Base-by-base conservation (phyloP, 2,329 filamentous ascomycete species). In the Nemania serpens region DNA sequence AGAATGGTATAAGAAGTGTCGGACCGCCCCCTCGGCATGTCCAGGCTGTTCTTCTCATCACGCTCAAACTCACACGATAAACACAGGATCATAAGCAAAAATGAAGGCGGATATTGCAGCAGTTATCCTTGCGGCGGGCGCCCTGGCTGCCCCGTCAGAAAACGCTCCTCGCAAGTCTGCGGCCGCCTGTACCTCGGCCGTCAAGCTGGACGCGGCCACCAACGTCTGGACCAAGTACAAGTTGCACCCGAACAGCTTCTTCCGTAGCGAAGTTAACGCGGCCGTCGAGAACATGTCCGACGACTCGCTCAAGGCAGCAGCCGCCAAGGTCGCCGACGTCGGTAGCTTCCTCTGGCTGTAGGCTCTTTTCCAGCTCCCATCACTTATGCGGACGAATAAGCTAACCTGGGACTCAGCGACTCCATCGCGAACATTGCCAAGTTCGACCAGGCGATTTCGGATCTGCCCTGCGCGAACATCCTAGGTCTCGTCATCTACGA, bases 281-380 rank as follows among this genome's bases (percentile, higher is more conserved):
- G 72, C 72, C 49, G 66, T 71, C 46, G 67, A 51, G 47, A 48
- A 52, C 48, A 66, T 74, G 9, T 63, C 63, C 46, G 71, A 74
- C 54, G 50, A 87, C 9, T 83, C 83, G 11, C 75, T 91, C 69
- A 82, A 82, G 34, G 78, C 81, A 9, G 79, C 78, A 61, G 82
- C 83, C 4, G 78, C 79, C 34, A 79, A 79, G 65, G 81, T 83
- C 39, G 83, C 81, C 61, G 78, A 83, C 61, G 80, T 85, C 11
- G 81, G 82, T 55, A 80, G 79, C 52, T 84, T 84, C 75, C 78
- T 82, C 70, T 84, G 80, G 82, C 77, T 82, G 78, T 82, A 69
- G 74, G 77, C 74, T 51, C 33, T 57, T n/a, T 36, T 17, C 52
- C 25, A 11, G 18, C 33, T 33, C 37, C 18, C 10, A 39, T 15